phyloP scores from a whole-genome alignment of 2,329 filamentous ascomycete genomes.

The Penicillium crustosum region DNA sequence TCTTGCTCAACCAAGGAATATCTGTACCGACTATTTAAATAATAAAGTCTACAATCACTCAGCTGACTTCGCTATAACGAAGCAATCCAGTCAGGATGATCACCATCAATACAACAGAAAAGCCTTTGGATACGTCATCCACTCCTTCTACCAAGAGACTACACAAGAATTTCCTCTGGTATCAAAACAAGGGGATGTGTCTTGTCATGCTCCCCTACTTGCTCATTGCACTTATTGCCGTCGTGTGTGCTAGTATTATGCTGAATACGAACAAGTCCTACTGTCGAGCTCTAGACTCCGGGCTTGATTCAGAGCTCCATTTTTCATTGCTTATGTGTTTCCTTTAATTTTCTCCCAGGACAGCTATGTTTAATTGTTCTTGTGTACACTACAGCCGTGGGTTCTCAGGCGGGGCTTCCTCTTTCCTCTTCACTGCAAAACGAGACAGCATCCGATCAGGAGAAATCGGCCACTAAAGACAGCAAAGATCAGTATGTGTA shows the following conservation, averaged over 20 bases:
- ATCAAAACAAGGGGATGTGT: background rate
- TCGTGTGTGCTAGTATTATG: background rate
- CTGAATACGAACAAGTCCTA: background rate
- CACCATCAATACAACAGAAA: background rate
- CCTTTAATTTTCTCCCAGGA: background rate
- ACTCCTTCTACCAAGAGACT: background rate
- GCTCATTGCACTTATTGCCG: background rate
- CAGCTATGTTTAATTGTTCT: background rate
- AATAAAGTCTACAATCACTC: background rate
- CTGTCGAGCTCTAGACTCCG: background rate
- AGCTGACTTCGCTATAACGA: background rate
- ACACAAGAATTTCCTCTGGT: background rate
- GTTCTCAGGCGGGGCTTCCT: background rate
- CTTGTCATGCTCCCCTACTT: background rate
- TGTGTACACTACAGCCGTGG: no score
- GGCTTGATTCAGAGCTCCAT: background rate
- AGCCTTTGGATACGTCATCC: background rate
- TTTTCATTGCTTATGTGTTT: background rate
- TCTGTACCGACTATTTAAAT: background rate
- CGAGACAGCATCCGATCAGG: background rate
- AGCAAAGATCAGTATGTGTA: background rate
- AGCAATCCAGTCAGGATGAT: background rate
- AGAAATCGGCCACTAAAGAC: background rate
- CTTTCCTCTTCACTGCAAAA: background rate
- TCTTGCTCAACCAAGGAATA: background rate